These are phyloP conservation scores for Echites panduratus DNA, from an alignment of 257 asterid genomes.

Conservation along the genomic window DNA sequence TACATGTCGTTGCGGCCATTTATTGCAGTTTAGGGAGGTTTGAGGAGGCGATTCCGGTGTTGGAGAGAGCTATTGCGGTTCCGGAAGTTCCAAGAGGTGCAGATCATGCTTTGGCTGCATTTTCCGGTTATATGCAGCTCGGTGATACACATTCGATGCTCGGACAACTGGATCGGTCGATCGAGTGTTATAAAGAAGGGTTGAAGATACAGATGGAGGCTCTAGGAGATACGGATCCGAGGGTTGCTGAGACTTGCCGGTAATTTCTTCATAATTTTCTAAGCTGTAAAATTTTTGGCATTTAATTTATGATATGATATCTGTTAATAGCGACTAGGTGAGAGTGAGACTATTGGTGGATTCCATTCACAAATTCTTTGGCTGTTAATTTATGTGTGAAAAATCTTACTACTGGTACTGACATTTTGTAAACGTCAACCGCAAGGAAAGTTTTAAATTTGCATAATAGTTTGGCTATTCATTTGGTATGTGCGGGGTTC, in stretches of 20 bases:
- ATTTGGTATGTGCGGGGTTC: not conserved
- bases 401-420: not conserved
- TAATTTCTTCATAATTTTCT: conserved; percentile 7
- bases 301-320: not conserved
- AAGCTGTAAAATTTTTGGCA: not conserved
- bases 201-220: conserved; percentile 89
- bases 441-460: not conserved
- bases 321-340: not conserved
- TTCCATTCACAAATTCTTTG: not conserved
- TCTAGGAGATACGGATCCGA: conserved; percentile 85
- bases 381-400: not conserved
- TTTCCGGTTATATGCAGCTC: conserved; percentile 91
- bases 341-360: not conserved
- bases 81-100: conserved; percentile 83
- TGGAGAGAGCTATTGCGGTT: conserved; percentile 82
- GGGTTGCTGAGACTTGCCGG: conserved; percentile 98
- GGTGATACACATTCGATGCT: conserved; percentile 97
- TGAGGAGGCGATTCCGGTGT: conserved; percentile 86
- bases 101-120: conserved; percentile 93
- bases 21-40: conserved; percentile 86
- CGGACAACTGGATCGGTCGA: conserved; percentile 92
- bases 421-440: not conserved
- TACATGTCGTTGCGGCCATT: conserved; percentile 96
- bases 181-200: conserved; percentile 80
- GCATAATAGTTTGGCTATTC: not conserved